Percentiles rank a stretch among this genome's conserved stretches.
Conservation (phyloP, 495 filamentous ascomycete genomes). For the Hyphodiscus hymeniophilus region DNA sequence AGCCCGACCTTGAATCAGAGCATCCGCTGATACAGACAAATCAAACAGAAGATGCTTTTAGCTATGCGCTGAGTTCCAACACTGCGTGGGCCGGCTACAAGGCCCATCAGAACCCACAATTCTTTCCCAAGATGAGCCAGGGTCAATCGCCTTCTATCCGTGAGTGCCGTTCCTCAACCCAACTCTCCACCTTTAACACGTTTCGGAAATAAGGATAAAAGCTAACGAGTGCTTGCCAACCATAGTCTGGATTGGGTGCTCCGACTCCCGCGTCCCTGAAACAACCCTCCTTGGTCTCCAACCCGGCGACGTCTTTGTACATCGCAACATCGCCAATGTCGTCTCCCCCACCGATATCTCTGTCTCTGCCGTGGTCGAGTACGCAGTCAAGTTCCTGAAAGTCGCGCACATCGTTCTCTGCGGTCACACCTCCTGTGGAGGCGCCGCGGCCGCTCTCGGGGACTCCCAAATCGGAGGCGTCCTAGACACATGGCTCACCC, state of each 20-base stretch:
- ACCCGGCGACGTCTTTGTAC: slow-evolving; percentile 86
- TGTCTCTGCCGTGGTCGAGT: slow-evolving; percentile 73
- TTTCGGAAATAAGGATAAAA: no score
- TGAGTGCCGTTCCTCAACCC: slow-evolving; percentile 26
- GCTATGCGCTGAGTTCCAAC: slow-evolving; percentile 54
- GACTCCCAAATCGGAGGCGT: slow-evolving; percentile 61
- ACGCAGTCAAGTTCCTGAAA: slow-evolving; percentile 63
- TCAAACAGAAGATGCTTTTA: slow-evolving; percentile 37
- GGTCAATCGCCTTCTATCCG: slow-evolving; percentile 69
- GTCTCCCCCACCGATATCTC: slow-evolving; percentile 69
- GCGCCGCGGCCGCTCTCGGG: slow-evolving; percentile 59
- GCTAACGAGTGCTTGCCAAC: not conserved
- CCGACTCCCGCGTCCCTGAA: slow-evolving; percentile 82
- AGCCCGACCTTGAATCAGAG: no score
- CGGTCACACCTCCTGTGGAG: slow-evolving; percentile 78
- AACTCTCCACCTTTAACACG: no score
- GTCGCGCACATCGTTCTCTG: slow-evolving; percentile 81
- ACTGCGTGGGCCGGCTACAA: slow-evolving; percentile 64
- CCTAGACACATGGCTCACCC: slow-evolving; percentile 77
- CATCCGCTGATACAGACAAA: not conserved
- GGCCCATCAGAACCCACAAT: slow-evolving; percentile 54
- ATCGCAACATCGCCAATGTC: slow-evolving; percentile 93
- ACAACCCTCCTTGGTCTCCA: slow-evolving; percentile 73
- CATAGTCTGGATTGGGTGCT: slow-evolving; percentile 82
- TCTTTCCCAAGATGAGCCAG: slow-evolving; percentile 59